Conservation (phyloP, 2,329 filamentous ascomycete species). For the Cercospora zeae-maydis region DNA sequence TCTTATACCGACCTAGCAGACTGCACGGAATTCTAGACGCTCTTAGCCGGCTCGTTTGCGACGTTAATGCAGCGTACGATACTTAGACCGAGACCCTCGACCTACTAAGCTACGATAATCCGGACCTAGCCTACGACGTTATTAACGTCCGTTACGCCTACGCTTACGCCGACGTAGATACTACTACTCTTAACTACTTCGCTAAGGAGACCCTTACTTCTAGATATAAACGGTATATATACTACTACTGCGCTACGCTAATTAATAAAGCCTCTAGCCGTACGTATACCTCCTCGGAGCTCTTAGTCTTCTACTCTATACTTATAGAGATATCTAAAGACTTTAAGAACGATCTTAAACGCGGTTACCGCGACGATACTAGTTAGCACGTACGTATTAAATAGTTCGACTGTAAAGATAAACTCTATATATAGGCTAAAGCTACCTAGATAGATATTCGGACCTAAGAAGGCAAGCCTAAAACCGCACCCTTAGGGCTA, state of each 20-base stretch:
- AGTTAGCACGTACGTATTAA: not conserved
- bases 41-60: not conserved
- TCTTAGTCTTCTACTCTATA: not conserved
- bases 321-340: not conserved
- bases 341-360: no score
- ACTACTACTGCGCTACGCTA: not conserved
- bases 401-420: not conserved
- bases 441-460: not conserved
- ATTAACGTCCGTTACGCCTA: no score
- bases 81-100: not conserved
- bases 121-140: no score
- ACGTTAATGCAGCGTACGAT: not conserved
- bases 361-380: not conserved
- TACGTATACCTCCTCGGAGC: not conserved
- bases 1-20: not conserved
- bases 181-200: no score
- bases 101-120: no score
- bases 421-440: no score
- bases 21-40: not conserved
- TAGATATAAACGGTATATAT: not conserved
- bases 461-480: not conserved
- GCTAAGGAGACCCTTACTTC: not conserved
- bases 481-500: not conserved
- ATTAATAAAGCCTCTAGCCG: not conserved
- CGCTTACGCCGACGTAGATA: no score